phyloP scores from a whole-genome alignment of 2,329 filamentous ascomycete species.

The Septoria petroselini region DNA sequence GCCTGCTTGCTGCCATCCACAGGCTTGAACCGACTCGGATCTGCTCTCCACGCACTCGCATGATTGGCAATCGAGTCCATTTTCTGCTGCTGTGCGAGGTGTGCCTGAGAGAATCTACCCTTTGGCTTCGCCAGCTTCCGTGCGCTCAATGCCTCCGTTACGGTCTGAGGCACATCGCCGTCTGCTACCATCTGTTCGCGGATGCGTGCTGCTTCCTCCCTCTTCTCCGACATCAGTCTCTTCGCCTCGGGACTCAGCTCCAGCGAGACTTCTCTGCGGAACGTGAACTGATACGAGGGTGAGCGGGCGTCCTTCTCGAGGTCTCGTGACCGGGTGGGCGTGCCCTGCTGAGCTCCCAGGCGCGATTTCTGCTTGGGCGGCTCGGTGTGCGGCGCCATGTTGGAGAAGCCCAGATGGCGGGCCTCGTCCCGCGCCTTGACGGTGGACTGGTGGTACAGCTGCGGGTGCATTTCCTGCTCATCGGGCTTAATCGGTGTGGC shows the following conservation, averaged over 20 bases:
- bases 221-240: constrained; percentile 62
- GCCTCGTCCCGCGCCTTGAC: constrained; percentile 75
- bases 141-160: constrained; percentile 39
- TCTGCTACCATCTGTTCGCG: constrained; percentile 65
- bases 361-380: constrained; percentile 44
- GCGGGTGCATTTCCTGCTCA: constrained; percentile 85
- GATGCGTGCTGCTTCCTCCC: constrained; percentile 68
- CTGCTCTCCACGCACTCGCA: constrained; percentile 67
- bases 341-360: constrained; percentile 52
- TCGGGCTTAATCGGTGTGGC: constrained; percentile 66
- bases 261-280: constrained; percentile 53
- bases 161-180: constrained; percentile 50
- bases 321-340: constrained; percentile 54
- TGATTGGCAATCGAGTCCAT: constrained; percentile 95
- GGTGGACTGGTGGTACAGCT: constrained; percentile 71
- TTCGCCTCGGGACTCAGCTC: constrained; percentile 61
- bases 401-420: constrained; percentile 75
- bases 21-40: constrained; percentile 13
- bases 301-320: constrained; percentile 43
- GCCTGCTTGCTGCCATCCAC: constrained; percentile 9
- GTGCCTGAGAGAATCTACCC: constrained; percentile 79
- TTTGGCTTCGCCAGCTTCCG: constrained; percentile 79
- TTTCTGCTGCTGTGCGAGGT: constrained; percentile 88
- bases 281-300: constrained; percentile 64
- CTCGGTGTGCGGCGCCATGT: constrained; percentile 61